Evolutionary conservation across 176 grass and related monocot genomes (phyloP).

Genomic region (Zoysia pacifica): DNA sequence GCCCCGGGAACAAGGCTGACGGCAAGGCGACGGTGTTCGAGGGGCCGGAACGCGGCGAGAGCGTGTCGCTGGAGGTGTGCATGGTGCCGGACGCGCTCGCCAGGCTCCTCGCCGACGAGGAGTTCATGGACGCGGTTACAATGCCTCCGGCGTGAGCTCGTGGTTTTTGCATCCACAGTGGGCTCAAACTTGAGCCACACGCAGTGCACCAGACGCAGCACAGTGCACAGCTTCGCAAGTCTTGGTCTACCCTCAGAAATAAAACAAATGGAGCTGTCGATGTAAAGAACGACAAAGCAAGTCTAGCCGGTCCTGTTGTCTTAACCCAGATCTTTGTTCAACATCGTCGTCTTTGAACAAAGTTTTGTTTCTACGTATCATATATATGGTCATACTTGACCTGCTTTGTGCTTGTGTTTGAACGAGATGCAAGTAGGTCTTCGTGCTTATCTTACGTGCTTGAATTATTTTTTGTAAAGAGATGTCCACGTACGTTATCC

Average conservation of each 20-base stretch:
- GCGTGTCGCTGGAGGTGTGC: constrained; percentile 30
- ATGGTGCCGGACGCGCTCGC: background rate
- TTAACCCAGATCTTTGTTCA: background rate
- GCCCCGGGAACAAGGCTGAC: constrained; percentile 27
- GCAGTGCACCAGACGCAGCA: too few relatives aligned
- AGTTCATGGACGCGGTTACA: constrained; percentile 32
- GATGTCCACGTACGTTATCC: background rate
- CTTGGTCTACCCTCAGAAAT: too few relatives aligned
- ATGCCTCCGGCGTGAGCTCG: background rate
- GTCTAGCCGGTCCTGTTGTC: background rate
- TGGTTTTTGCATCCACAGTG: background rate
- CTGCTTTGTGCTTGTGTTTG: background rate
- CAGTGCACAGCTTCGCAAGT: too few relatives aligned
- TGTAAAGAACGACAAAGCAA: background rate
- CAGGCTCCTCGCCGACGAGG: constrained; percentile 23
- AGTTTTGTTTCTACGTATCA: background rate
- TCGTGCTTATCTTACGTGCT: background rate
- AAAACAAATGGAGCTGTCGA: too few relatives aligned
- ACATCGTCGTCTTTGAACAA: background rate
- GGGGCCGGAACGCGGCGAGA: background rate
- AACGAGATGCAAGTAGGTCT: background rate
- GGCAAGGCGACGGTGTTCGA: constrained; percentile 26
- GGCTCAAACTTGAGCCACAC: too few relatives aligned
- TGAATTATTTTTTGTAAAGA: background rate
- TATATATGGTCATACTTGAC: background rate